A percentile compares a stretch with the other conserved stretches of the same genome.
These are phyloP conservation scores for Penicillium odoratum DNA, from an alignment of 495 filamentous ascomycete species.

Conservation along the genomic window DNA sequence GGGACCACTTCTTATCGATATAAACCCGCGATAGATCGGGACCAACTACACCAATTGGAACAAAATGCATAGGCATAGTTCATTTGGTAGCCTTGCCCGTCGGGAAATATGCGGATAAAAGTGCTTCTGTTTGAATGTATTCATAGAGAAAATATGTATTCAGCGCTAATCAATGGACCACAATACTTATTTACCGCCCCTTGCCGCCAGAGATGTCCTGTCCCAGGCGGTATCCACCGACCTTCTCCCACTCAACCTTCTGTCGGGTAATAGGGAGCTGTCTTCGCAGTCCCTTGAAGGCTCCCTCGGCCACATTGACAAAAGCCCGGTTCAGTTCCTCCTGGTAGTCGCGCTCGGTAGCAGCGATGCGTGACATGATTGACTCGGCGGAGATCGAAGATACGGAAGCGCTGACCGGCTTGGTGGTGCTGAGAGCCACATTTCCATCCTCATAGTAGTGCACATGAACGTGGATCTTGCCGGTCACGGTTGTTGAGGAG, in stretches of 20 bases:
- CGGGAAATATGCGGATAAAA: background rate
- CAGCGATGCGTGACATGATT: conserved; percentile 72
- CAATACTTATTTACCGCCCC: conserved; percentile 28
- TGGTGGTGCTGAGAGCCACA: conserved; percentile 83
- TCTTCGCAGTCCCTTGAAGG: conserved; percentile 88
- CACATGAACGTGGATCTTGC: conserved; percentile 61
- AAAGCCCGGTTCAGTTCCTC: conserved; percentile 94
- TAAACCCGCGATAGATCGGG: too few species aligned
- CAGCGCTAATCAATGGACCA: conserved; percentile 10
- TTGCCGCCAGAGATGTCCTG: conserved; percentile 61
- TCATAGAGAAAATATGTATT: conserved; percentile 9
- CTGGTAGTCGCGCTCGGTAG: conserved; percentile 87
- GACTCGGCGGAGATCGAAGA: conserved; percentile 62
- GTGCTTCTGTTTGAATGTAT: background rate
- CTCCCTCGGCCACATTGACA: conserved; percentile 80
- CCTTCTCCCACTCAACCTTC: conserved; percentile 99
- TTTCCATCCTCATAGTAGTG: conserved; percentile 99
- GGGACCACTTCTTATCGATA: too few species aligned
- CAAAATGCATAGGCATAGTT: background rate
- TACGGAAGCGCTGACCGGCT: conserved; percentile 63
- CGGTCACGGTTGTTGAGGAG: conserved; percentile 44
- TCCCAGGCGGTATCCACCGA: conserved; percentile 86
- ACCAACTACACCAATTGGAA: background rate
- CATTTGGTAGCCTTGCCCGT: background rate
- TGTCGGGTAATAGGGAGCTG: conserved; percentile 96